Percentiles rank a stretch among this genome's conserved stretches.
Evolutionary conservation across 2,329 filamentous ascomycete genomes (phyloP).

Genomic region (Lojkania enalia): DNA sequence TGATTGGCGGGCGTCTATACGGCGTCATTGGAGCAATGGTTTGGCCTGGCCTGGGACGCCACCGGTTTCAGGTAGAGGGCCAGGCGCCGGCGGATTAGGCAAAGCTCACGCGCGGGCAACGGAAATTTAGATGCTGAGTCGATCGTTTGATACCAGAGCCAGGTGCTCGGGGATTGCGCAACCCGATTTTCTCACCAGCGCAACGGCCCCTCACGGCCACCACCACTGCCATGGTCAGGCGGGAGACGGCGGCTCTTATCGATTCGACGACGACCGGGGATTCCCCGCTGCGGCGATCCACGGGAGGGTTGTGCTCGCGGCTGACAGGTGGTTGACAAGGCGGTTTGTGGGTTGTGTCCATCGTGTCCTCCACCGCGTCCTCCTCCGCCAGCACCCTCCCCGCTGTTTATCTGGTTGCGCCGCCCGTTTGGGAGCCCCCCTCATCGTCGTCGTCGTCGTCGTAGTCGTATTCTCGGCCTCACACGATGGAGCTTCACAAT

Average conservation of each 20-base stretch:
- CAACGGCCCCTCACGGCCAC: conserved; percentile 30
- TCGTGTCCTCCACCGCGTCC: too few species aligned
- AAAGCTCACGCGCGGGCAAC: conserved; percentile 33
- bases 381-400: too few species aligned
- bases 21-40: conserved; percentile 33
- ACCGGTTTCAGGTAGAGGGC: conserved; percentile 41
- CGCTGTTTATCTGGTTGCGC: too few species aligned
- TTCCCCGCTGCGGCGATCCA: conserved; percentile 41
- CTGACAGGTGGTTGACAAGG: conserved; percentile 41
- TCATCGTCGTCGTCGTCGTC: too few species aligned
- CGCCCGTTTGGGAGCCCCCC: conserved; percentile 34
- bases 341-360: too few species aligned
- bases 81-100: conserved; percentile 30
- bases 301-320: conserved; percentile 33
- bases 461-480: too few species aligned
- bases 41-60: conserved; percentile 37
- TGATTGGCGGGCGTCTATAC: conserved; percentile 31
- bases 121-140: conserved; percentile 41
- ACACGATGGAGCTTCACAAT: not conserved
- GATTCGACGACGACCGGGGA: too few species aligned
- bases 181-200: conserved; percentile 29
- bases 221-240: too few species aligned
- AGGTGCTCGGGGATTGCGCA: conserved; percentile 47
- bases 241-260: conserved; percentile 38
- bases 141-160: conserved; percentile 38